A percentile compares a stretch with the other conserved stretches of the same genome.
phyloP scores from a whole-genome alignment of 2,329 filamentous ascomycete genomes.

The Cryphonectria naterciae region DNA sequence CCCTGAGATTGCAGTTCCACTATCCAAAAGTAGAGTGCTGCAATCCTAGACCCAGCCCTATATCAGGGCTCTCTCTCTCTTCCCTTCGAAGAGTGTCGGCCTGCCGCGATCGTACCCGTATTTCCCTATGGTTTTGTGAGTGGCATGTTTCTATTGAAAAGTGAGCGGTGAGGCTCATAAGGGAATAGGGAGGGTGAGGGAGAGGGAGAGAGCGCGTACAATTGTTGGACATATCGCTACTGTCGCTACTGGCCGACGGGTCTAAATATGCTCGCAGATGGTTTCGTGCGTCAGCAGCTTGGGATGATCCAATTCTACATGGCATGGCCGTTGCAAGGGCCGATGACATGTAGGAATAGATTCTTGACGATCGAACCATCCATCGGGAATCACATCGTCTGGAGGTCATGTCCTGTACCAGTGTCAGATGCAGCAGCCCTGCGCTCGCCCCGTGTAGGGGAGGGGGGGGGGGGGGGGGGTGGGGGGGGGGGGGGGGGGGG shows the following conservation, averaged over 20 bases:
- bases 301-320: neutral
- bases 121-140: neutral
- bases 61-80: neutral
- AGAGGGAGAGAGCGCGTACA: neutral
- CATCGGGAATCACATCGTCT: neutral
- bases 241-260: neutral
- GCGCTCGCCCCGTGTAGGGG: too few species aligned
- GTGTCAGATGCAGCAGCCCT: slow-evolving; percentile 8
- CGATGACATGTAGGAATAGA: neutral
- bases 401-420: neutral
- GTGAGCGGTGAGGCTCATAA: neutral
- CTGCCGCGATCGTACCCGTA: neutral
- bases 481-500: too few species aligned
- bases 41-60: neutral
- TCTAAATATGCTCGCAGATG: neutral
- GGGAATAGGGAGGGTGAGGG: neutral
- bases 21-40: neutral
- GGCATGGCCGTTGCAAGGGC: neutral
- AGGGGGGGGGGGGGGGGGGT: too few species aligned
- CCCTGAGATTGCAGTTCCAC: neutral
- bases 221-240: neutral
- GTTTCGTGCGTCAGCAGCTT: neutral
- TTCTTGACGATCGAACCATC: neutral
- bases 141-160: neutral
- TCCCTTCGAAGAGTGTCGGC: neutral